Evolutionary conservation across 257 asterid species (phyloP), one percentile per base, ranked within the genome.

Genomic region (Petrea volubilis): DNA sequence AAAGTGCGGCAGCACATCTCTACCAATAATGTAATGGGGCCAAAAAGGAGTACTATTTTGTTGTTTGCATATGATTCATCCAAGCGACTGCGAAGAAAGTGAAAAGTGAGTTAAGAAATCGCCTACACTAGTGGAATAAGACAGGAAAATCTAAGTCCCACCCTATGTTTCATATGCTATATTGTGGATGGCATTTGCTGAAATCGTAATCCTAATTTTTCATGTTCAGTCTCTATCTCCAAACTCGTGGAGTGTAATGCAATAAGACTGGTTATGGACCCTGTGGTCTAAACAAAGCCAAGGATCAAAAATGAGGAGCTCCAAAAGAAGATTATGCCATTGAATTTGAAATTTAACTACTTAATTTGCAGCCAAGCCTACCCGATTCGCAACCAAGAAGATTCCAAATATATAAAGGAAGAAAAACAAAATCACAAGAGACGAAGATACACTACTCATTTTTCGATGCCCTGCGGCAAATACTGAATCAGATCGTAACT

Each of bases 401-500:
- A n/a, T 43, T 29, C 38, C 21, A 27, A 56, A 28, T 10, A 13
- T 25, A 4, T 20, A n/a, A n/a, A n/a, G n/a, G n/a, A n/a, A n/a
- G n/a, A n/a, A n/a, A n/a, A n/a, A n/a, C n/a, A n/a, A n/a, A n/a
- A n/a, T n/a, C n/a, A n/a, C n/a, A n/a, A n/a, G n/a, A n/a, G n/a
- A n/a, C n/a, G n/a, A n/a, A n/a, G n/a, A n/a, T n/a, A n/a, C n/a
- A n/a, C n/a, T n/a, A n/a, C n/a, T n/a, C n/a, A n/a, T n/a, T n/a
- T n/a, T n/a, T n/a, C n/a, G 17, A 95, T 92, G 69, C 99, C 99
- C 80, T 95, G 99, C 68, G 92, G 99, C 79, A 95, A 74, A 79
- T 92, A 95, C 76, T 95, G 99, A 74, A 95, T 95, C 89, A 92
- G 52, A 87, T 95, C 99, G 55, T 92, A 95, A 8, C 98, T 97